These are phyloP conservation scores for Fusarium sublunatum DNA, from an alignment of 2,329 filamentous ascomycete species.

Conservation along the genomic window DNA sequence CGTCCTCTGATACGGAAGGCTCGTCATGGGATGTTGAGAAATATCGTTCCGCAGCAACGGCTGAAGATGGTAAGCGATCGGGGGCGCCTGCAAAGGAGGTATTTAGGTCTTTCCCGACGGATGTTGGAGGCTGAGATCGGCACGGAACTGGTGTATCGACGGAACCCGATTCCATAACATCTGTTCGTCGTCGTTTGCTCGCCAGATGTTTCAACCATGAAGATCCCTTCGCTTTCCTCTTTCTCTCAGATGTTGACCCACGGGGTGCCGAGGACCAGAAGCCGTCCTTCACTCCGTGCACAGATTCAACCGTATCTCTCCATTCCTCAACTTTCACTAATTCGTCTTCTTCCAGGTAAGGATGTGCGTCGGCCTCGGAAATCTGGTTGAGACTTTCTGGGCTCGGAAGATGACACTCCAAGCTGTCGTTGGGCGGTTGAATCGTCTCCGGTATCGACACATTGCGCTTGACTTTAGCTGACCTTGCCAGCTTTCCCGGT, in stretches of 20 bases:
- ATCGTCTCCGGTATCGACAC: slow-evolving; percentile 34
- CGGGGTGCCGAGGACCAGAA: slow-evolving; percentile 41
- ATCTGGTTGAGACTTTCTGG: slow-evolving; percentile 55
- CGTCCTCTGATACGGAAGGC: slow-evolving; percentile 25
- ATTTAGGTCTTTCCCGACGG: slow-evolving; percentile 6
- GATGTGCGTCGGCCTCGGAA: slow-evolving; percentile 43
- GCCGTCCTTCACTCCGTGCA: slow-evolving; percentile 23
- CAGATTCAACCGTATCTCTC: slow-evolving; percentile 44
- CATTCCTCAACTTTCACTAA: slow-evolving; percentile 50
- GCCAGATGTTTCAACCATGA: slow-evolving; percentile 50
- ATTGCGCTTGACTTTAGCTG: slow-evolving; percentile 26
- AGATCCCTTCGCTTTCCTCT: slow-evolving; percentile 44
- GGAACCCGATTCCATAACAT: slow-evolving; percentile 36
- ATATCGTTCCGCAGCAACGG: slow-evolving; percentile 3
- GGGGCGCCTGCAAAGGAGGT: slow-evolving; percentile 40
- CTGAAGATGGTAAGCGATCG: slow-evolving; percentile 29
- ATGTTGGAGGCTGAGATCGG: slow-evolving; percentile 9
- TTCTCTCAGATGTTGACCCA: slow-evolving; percentile 34
- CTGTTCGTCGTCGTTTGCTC: slow-evolving; percentile 46
- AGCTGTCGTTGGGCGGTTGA: slow-evolving; percentile 27
- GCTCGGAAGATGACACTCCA: slow-evolving; percentile 57
- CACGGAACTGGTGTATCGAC: slow-evolving; percentile 37
- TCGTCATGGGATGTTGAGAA: slow-evolving; percentile 1
- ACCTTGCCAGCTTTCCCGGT: slow-evolving; percentile 29
- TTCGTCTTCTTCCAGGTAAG: slow-evolving; percentile 49